Conservation (phyloP, 345 rosid species). For the Anastatica hierochuntica region DNA sequence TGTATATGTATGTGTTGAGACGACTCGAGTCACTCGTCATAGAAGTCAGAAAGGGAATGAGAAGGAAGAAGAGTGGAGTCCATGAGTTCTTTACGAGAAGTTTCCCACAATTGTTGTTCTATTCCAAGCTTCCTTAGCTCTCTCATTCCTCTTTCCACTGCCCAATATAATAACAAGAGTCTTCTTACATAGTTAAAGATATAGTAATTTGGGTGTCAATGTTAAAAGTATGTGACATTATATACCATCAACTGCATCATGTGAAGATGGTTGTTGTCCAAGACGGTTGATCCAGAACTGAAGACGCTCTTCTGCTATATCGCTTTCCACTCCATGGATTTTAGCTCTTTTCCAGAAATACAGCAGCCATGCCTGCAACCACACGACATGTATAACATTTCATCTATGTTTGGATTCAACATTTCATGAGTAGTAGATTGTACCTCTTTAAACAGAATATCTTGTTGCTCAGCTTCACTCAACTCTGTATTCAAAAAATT, state of each 20-base stretch:
- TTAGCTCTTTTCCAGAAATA: constrained; percentile 81
- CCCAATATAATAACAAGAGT: background rate
- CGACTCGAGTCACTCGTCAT: constrained; percentile 22
- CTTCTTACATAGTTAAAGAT: too few relatives aligned
- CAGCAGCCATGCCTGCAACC: constrained; percentile 70
- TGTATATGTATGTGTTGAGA: too few relatives aligned
- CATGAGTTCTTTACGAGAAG: constrained; percentile 58
- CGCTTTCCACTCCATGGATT: constrained; percentile 62
- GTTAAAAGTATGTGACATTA: too few relatives aligned
- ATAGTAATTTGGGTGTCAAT: too few relatives aligned
- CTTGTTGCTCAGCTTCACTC: constrained; percentile 66
- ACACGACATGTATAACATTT: too few relatives aligned
- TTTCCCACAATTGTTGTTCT: constrained; percentile 89
- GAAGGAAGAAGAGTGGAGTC: constrained; percentile 28
- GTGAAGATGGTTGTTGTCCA: constrained; percentile 52
- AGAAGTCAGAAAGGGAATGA: constrained; percentile 19
- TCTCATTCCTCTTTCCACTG: constrained; percentile 71
- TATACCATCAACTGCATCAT: constrained; percentile 71
- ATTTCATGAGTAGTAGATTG: too few relatives aligned
- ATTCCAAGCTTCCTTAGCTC: constrained; percentile 83
- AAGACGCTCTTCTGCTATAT: constrained; percentile 64
- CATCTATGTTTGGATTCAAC: too few relatives aligned
- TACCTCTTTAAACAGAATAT: constrained; percentile 87
- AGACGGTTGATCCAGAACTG: constrained; percentile 56
- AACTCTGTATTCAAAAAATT: constrained; percentile 49